These are phyloP conservation scores for Saccharomycopsis sp. DNA, from an alignment of 805 yeast genomes.

Conservation along the genomic window DNA sequence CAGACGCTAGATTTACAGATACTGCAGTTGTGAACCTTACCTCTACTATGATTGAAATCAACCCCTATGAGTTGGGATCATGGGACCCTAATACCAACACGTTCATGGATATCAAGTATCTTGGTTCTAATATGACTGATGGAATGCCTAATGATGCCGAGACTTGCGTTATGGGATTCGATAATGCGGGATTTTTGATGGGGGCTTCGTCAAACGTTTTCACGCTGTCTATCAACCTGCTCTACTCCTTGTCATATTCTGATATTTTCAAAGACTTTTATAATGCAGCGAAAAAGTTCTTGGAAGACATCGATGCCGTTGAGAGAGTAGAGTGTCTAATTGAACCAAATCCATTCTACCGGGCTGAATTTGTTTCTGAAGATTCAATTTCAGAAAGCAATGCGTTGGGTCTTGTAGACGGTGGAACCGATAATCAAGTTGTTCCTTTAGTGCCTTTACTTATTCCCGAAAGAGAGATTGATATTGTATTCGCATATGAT, in stretches of 20 bases:
- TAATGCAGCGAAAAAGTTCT: constrained; percentile 37
- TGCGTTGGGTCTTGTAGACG: constrained; percentile 32
- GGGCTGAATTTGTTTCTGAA: constrained; percentile 29
- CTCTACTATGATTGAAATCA: constrained; percentile 38
- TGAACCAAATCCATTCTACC: constrained; percentile 43
- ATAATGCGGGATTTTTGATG: constrained; percentile 72
- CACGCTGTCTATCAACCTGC: constrained; percentile 59
- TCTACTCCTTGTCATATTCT: constrained; percentile 46
- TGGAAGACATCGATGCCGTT: constrained; percentile 36
- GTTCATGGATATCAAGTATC: constrained; percentile 58
- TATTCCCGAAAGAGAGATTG: constrained; percentile 38
- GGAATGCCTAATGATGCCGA: constrained; percentile 44
- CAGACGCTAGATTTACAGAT: constrained; percentile 24
- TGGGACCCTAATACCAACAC: constrained; percentile 75
- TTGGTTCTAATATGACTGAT: constrained; percentile 57
- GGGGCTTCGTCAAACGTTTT: constrained; percentile 69
- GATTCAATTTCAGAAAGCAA: not conserved
- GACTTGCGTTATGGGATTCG: constrained; percentile 51
- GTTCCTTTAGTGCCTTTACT: constrained; percentile 39
- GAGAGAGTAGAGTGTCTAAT: constrained; percentile 5
- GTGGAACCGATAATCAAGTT: constrained; percentile 43
- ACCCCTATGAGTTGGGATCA: constrained; percentile 69
- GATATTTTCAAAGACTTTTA: constrained; percentile 40
- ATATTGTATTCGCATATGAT: constrained; percentile 39
- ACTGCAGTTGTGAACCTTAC: constrained; percentile 43